Evolutionary conservation across 2,329 filamentous ascomycete genomes (phyloP).

Genomic region (Alternaria metachromatica): DNA sequence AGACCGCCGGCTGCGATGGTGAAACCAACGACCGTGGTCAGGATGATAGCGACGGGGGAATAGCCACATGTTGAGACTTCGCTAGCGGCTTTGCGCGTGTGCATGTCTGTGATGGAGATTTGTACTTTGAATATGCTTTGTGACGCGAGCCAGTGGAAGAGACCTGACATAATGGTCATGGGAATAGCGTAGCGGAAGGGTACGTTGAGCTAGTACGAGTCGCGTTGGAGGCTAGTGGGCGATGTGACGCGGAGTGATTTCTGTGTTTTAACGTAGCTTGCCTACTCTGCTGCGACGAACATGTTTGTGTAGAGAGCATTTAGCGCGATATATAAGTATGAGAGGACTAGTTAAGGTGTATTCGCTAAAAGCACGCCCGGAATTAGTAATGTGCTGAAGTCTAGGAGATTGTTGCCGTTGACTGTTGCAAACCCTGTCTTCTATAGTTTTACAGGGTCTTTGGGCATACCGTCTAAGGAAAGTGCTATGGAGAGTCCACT

Average conservation of each 20-base stretch:
- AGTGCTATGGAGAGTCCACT: not conserved
- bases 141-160: constrained; percentile 55
- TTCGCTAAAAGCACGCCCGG: constrained; percentile 52
- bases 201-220: constrained; percentile 52
- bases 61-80: not conserved
- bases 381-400: constrained; percentile 2
- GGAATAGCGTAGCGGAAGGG: constrained; percentile 51
- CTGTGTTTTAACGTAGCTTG: constrained; percentile 40
- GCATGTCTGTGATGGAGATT: not conserved
- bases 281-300: constrained; percentile 57
- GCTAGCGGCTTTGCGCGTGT: not conserved
- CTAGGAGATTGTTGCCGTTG: constrained; percentile 18
- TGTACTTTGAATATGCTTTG: constrained; percentile 52
- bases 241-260: constrained; percentile 50
- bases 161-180: constrained; percentile 37
- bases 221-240: constrained; percentile 47
- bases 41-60: constrained; percentile 16
- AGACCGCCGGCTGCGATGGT: constrained; percentile 17
- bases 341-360: constrained; percentile 55
- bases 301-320: constrained; percentile 58
- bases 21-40: constrained; percentile 10
- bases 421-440: constrained; percentile 19
- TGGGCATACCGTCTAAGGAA: constrained; percentile 13
- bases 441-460: constrained; percentile 9
- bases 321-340: constrained; percentile 55